Evolutionary conservation across 2,329 filamentous ascomycete genomes (phyloP), one percentile per base, ranked within the genome.

Genomic region (Diaporthe vexans): DNA sequence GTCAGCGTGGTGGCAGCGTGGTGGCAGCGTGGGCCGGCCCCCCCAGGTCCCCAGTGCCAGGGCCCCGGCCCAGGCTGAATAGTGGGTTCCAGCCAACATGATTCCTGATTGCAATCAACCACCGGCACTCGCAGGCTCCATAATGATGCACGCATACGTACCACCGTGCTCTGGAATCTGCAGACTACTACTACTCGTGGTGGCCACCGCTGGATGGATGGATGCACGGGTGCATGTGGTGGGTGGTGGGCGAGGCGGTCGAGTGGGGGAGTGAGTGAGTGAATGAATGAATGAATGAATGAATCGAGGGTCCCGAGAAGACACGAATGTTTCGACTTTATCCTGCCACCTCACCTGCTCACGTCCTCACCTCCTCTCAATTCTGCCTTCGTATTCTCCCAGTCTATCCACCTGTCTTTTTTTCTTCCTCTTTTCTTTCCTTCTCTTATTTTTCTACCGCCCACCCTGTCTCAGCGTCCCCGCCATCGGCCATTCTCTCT

Each of bases 81-180:
- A 51, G 61, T 67, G 61, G 43, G 61, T 35, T 67, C 43, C 29
- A 29, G 61, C 61, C 61, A 37, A 35, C 61, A 67, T 35, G 43
- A 67, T 51, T 33, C 43, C 33, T 33, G 59, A 63, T 63, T 65
- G 40, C 61, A 24, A 26, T 4, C 21, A 65, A 35, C 19, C 61
- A 65, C 26, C 61, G 63, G 63, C 63, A 52, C 46, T 67, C 46
- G 26, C n/a, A 37, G 46, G 63, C 63, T 67, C 63, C 46, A 67
- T 52, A 67, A 52, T 67, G 63, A 67, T 67, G 63, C 63, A 67
- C 46, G 61, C n/a, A 67, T 52, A 67, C 61, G 46, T 67, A 52
- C 24, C 26, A 40, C 40, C 35, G 13, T 19, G 11, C n/a, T 13
- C 58, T 21, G 58, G 21, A 33, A 15, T 21, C 24, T 46, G 40